These are phyloP conservation scores for Striga asiatica DNA, from an alignment of 257 asterid genomes.

Conservation along the genomic window DNA sequence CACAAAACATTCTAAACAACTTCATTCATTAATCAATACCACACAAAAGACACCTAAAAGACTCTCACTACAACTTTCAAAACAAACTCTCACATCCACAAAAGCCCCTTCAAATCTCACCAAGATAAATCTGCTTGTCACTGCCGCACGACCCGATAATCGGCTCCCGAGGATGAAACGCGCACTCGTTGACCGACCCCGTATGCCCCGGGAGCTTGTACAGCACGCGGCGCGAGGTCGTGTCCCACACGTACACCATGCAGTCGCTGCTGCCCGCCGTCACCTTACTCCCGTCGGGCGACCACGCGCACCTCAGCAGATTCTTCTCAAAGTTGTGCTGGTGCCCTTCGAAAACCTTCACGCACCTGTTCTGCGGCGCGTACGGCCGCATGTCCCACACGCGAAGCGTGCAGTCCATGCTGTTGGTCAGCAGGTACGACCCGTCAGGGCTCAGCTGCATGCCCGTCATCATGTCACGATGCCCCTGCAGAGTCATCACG, in stretches of 20 bases:
- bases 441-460: conserved; percentile 99
- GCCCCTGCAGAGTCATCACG: conserved; percentile 94
- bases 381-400: conserved; percentile 99
- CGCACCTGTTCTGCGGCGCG: conserved; percentile 94
- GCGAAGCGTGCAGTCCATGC: conserved; percentile 86
- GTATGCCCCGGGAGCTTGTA: conserved; percentile 95
- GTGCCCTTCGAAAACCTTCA: conserved; percentile 89
- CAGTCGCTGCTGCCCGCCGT: conserved; percentile 95
- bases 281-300: conserved; percentile 96
- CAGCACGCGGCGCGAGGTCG: conserved; percentile 73
- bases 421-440: conserved; percentile 86
- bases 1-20: too few species aligned
- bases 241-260: conserved; percentile 93
- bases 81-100: neutral
- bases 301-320: conserved; percentile 90
- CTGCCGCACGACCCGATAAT: conserved; percentile 93
- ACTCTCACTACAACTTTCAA: conserved; percentile 12
- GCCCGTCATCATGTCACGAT: conserved; percentile 83
- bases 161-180: conserved; percentile 82
- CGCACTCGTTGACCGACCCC: conserved; percentile 84
- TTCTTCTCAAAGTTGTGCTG: conserved; percentile 97
- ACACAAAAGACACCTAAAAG: conserved; percentile 3
- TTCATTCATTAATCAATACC: too few species aligned
- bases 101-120: conserved; percentile 45
- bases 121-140: conserved; percentile 89